These are phyloP conservation scores for Cinchona pubescens DNA, from an alignment of 257 asterid species.

Conservation along the genomic window DNA sequence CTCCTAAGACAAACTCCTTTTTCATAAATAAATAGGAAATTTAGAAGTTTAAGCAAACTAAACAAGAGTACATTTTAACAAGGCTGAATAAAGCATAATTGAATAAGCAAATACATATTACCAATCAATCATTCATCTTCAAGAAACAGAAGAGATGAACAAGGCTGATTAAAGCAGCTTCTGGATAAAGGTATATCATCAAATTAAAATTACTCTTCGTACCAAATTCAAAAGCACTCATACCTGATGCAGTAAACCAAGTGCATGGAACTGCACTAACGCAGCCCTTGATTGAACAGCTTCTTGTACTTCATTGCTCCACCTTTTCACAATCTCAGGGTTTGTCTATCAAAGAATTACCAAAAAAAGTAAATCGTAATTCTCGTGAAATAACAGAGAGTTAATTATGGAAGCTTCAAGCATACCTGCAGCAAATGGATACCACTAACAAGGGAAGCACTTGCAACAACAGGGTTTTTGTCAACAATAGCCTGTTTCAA, in stretches of 20 bases:
- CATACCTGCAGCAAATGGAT: conserved; percentile 86
- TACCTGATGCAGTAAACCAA: conserved; percentile 91
- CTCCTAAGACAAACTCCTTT: too few species aligned
- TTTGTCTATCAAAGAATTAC: conserved; percentile 50
- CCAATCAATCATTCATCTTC: too few species aligned
- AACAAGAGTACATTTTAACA: background rate
- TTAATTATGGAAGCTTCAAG: conserved; percentile 3
- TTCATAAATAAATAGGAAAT: background rate
- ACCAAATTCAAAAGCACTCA: conserved; percentile 2
- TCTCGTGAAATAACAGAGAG: background rate
- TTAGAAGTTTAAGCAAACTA: too few species aligned
- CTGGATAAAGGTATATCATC: background rate
- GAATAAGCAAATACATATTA: background rate
- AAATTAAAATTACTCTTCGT: background rate
- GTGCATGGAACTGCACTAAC: conserved; percentile 93
- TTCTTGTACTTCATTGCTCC: conserved; percentile 99
- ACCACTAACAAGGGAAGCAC: conserved; percentile 97
- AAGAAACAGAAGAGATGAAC: background rate
- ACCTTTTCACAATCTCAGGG: conserved; percentile 90
- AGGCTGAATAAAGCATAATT: too few species aligned
- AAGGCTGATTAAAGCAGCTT: background rate
- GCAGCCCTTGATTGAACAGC: conserved; percentile 96
- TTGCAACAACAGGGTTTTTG: conserved; percentile 91
- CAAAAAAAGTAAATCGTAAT: background rate
- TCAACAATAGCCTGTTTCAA: conserved; percentile 96